Percentiles rank a stretch among this genome's conserved stretches.
Evolutionary conservation across 2,329 filamentous ascomycete genomes (phyloP).

Genomic region (Talaromyces sp.): DNA sequence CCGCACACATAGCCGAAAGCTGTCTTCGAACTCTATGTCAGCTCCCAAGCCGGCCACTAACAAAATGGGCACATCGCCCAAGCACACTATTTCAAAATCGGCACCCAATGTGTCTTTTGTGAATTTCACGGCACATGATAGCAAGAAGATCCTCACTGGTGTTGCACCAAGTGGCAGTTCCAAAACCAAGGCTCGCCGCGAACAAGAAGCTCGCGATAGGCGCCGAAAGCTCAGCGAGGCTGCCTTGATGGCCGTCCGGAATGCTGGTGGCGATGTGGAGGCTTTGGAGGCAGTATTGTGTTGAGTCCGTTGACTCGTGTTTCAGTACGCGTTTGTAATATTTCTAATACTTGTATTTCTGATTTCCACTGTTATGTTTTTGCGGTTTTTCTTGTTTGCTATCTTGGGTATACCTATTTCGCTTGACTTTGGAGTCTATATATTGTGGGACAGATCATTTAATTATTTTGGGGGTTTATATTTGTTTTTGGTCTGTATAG

Average conservation of each 20-base stretch:
- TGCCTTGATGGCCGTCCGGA: constrained; percentile 39
- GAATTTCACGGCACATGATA: constrained; percentile 83
- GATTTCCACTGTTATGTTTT: not conserved
- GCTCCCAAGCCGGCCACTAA: constrained; percentile 27
- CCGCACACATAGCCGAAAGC: constrained; percentile 37
- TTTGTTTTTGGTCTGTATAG: not conserved
- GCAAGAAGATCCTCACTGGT: constrained; percentile 72
- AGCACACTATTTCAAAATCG: constrained; percentile 15
- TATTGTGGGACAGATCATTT: not conserved
- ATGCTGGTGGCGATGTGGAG: constrained; percentile 43
- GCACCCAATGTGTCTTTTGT: constrained; percentile 64
- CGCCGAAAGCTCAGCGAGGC: constrained; percentile 47
- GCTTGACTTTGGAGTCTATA: not conserved
- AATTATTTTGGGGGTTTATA: not conserved
- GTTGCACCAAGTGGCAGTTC: constrained; percentile 87
- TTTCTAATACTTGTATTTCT: constrained; percentile 4
- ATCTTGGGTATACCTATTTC: not conserved
- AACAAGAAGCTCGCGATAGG: constrained; percentile 80
- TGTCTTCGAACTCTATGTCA: constrained; percentile 32
- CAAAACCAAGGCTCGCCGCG: constrained; percentile 90
- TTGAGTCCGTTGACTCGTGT: constrained; percentile 18
- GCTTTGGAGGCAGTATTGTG: constrained; percentile 38
- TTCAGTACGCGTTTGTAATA: not conserved
- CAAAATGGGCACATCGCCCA: constrained; percentile 25
- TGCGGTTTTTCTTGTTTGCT: not conserved